These are phyloP conservation scores for Mucor mucedo DNA, from an alignment of 371 early-diverging fungal species.

Conservation along the genomic window DNA sequence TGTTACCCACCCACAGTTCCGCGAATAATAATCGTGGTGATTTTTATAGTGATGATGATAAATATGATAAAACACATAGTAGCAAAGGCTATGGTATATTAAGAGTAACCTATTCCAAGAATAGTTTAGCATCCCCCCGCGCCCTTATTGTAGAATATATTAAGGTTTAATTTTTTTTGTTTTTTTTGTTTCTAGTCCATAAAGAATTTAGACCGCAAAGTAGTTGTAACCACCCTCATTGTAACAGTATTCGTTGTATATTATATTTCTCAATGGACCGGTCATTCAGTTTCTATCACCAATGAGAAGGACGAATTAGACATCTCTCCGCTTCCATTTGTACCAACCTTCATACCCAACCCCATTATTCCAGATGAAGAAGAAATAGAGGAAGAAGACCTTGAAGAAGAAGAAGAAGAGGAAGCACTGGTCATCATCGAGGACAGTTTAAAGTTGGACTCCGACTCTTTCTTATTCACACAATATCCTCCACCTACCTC, in stretches of 20 bases:
- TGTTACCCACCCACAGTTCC: conserved; percentile 48
- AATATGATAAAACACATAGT: conserved; percentile 22
- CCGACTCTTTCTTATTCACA: conserved; percentile 24
- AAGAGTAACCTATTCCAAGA: not conserved
- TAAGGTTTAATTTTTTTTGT: too few relatives aligned
- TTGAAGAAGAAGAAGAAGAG: conserved; percentile 2
- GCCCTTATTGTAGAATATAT: not conserved
- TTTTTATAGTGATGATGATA: conserved; percentile 38
- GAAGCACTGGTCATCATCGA: not conserved
- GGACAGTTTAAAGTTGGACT: conserved; percentile 2
- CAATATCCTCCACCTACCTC: conserved; percentile 33
- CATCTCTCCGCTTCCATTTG: not conserved
- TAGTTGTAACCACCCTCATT: not conserved
- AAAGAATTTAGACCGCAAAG: not conserved
- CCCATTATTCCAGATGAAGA: conserved; percentile 3
- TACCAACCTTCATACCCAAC: not conserved
- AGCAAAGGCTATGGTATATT: not conserved
- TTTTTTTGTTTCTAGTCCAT: not conserved
- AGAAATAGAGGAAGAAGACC: conserved; percentile 9
- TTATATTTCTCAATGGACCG: not conserved
- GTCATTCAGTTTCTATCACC: too few relatives aligned
- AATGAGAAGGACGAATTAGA: not conserved
- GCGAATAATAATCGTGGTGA: conserved; percentile 35
- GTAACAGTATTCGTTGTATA: not conserved
- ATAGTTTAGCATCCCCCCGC: not conserved